Evolutionary conservation across 768 basidiomycete species (phyloP).

Genomic region (Cyclocybe cylindracea): DNA sequence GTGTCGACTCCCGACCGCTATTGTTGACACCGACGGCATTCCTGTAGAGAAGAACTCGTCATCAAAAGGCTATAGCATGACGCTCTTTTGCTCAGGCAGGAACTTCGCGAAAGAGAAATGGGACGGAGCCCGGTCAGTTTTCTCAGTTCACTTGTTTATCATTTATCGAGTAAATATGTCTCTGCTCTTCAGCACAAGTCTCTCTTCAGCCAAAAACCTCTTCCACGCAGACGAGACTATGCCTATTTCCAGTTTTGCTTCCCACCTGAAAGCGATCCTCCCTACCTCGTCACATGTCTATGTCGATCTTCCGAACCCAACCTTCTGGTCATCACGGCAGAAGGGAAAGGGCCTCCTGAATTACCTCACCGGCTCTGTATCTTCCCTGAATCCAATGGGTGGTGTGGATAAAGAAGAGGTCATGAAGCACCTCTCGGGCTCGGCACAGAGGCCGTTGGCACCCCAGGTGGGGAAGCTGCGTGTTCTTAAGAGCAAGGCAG

Average conservation of each 20-base stretch:
- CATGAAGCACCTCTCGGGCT: slow-evolving; percentile 51
- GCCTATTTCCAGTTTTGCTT: slow-evolving; percentile 54
- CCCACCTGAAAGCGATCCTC: slow-evolving; percentile 58
- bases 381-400: not conserved
- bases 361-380: slow-evolving; percentile 39
- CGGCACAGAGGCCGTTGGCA: slow-evolving; percentile 52
- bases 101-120: slow-evolving; percentile 82
- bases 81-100: slow-evolving; percentile 77
- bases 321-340: slow-evolving; percentile 25
- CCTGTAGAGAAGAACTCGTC: slow-evolving; percentile 66
- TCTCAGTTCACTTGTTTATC: not conserved
- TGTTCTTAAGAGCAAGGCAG: slow-evolving; percentile 75
- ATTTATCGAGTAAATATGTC: not conserved
- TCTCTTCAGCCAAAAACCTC: slow-evolving; percentile 59
- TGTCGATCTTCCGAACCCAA: slow-evolving; percentile 44
- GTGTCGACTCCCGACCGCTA: not conserved
- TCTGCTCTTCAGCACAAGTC: slow-evolving; percentile 52
- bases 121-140: slow-evolving; percentile 76
- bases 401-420: slow-evolving; percentile 53
- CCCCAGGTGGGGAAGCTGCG: slow-evolving; percentile 73
- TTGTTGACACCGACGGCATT: slow-evolving; percentile 4
- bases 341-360: slow-evolving; percentile 59
- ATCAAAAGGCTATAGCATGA: slow-evolving; percentile 82
- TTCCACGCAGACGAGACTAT: slow-evolving; percentile 81
- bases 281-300: slow-evolving; percentile 51